Percentiles rank a stretch among this genome's conserved stretches.
These are phyloP conservation scores for Lavandula angustifolia DNA, from an alignment of 257 asterid species.

Conservation along the genomic window DNA sequence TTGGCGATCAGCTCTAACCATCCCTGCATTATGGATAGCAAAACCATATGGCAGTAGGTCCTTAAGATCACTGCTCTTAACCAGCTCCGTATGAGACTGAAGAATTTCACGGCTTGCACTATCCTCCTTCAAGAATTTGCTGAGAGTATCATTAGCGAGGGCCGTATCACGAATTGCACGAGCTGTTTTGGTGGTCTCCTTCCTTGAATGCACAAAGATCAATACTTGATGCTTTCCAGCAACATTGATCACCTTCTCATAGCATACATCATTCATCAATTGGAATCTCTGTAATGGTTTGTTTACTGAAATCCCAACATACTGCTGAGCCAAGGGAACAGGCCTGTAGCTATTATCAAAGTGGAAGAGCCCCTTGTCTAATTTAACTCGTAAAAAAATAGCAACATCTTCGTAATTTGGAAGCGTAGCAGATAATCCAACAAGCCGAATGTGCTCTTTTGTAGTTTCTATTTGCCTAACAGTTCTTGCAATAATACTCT, in stretches of 20 bases:
- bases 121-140: slow-evolving; percentile 61
- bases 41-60: slow-evolving; percentile 65
- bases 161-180: slow-evolving; percentile 62
- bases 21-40: slow-evolving; percentile 66
- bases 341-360: slow-evolving; percentile 67
- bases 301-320: slow-evolving; percentile 57
- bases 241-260: slow-evolving; percentile 54
- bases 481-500: slow-evolving; percentile 64
- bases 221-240: slow-evolving; percentile 71
- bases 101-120: slow-evolving; percentile 69
- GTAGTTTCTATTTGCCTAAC: slow-evolving; percentile 64
- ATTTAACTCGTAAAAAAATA: slow-evolving; percentile 45
- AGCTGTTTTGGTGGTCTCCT: slow-evolving; percentile 62
- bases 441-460: slow-evolving; percentile 59
- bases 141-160: slow-evolving; percentile 56
- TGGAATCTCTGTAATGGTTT: slow-evolving; percentile 66
- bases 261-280: slow-evolving; percentile 64
- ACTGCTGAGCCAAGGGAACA: slow-evolving; percentile 65
- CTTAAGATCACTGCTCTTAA: slow-evolving; percentile 59
- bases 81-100: slow-evolving; percentile 53
- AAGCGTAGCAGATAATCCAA: slow-evolving; percentile 64
- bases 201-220: slow-evolving; percentile 64
- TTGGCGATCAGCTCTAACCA: slow-evolving; percentile 66
- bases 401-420: slow-evolving; percentile 68
- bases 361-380: slow-evolving; percentile 57